phyloP scores from a whole-genome alignment of 164 flowering plant genomes.

The Euptelea pleiosperma region DNA sequence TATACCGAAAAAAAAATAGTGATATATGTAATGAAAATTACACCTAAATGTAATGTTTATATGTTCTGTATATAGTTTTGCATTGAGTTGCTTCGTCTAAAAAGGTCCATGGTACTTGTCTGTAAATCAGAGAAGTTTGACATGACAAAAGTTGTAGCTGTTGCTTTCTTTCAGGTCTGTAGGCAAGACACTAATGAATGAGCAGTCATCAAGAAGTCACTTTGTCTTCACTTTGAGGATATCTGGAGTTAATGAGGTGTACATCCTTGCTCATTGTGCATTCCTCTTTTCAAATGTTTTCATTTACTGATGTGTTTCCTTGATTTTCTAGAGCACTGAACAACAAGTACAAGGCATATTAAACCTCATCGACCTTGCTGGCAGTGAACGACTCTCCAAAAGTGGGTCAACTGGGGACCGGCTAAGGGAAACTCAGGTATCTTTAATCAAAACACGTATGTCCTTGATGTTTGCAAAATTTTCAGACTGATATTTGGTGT shows the following conservation, averaged over 20 bases:
- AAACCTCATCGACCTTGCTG: conserved; percentile 96
- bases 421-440: conserved; percentile 88
- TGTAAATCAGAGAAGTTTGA: no score
- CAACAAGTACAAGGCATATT: conserved; percentile 94
- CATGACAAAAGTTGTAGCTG: background rate
- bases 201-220: conserved; percentile 95
- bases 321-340: conserved; percentile 62
- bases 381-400: conserved; percentile 97
- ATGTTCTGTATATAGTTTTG: no score
- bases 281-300: background rate
- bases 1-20: no score
- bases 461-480: background rate
- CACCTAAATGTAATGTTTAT: no score
- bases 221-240: conserved; percentile 88
- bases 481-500: background rate
- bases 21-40: no score
- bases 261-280: background rate
- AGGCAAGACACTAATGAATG: conserved; percentile 94
- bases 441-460: background rate
- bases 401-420: conserved; percentile 97
- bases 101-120: no score
- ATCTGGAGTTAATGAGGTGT: conserved; percentile 85
- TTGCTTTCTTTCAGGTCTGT: conserved; percentile 58
- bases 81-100: no score
- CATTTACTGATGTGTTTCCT: background rate